These are phyloP conservation scores for Pseudogymnoascus sp. DNA, from an alignment of 2,329 filamentous ascomycete species.

Conservation along the genomic window DNA sequence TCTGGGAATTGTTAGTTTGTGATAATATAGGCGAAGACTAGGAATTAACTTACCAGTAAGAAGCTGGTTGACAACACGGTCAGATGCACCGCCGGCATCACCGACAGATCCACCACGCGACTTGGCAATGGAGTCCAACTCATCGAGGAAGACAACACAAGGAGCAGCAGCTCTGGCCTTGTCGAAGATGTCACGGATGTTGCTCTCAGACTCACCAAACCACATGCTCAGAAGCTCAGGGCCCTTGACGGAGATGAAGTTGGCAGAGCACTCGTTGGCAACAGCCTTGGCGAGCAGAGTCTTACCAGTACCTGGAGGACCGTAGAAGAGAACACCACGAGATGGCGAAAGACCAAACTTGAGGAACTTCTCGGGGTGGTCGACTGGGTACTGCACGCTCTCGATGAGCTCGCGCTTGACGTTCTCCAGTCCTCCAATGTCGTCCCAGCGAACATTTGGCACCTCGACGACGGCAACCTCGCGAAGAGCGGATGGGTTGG, in stretches of 20 bases:
- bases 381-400: slow-evolving; percentile 96
- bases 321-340: slow-evolving; percentile 97
- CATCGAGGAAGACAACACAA: slow-evolving; percentile 97
- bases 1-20: slow-evolving; percentile 49
- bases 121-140: slow-evolving; percentile 98
- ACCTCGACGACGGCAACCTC: slow-evolving; percentile 99
- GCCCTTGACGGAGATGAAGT: slow-evolving; percentile 99
- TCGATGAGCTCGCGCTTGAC: slow-evolving; percentile 99
- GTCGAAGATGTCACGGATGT: slow-evolving; percentile 99
- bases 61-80: slow-evolving; percentile 99
- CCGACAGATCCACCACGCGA: slow-evolving; percentile 94
- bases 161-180: slow-evolving; percentile 97
- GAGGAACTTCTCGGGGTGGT: slow-evolving; percentile 99
- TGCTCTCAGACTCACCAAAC: slow-evolving; percentile 99
- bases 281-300: slow-evolving; percentile 98
- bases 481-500: slow-evolving; percentile 96
- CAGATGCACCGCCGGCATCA: slow-evolving; percentile 94
- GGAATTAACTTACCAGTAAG: slow-evolving; percentile 65
- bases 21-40: slow-evolving; percentile 10
- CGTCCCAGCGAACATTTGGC: slow-evolving; percentile 98
- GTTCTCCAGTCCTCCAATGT: slow-evolving; percentile 94
- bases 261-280: slow-evolving; percentile 97
- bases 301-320: slow-evolving; percentile 99
- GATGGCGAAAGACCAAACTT: slow-evolving; percentile 98
- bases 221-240: slow-evolving; percentile 98